Base-by-base conservation (phyloP, 2,329 filamentous ascomycete species). In the Parascedosporium putredinis region DNA sequence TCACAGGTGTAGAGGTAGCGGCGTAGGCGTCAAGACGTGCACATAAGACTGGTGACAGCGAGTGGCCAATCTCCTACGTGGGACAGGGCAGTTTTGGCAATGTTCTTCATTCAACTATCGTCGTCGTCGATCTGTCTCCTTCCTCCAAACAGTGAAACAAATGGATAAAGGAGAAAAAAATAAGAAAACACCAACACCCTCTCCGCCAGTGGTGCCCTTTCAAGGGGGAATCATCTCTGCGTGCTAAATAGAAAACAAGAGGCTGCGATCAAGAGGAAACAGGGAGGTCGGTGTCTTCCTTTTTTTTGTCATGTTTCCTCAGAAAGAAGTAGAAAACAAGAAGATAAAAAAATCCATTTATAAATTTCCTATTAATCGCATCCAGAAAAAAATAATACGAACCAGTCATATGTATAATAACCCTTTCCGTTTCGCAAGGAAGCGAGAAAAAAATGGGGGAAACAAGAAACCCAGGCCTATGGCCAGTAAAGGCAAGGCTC, bases 301-400 rank as follows among this genome's bases (percentile, higher is more conserved):
- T 12, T 6, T 31, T 7, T 31, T 31, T 31, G 6, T 2, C 36
- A 42, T n/a, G 42, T 16, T 23, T 25, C 42, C 16, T 29, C 23
- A 20, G 24, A 27, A 46, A 23, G 24, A n/a, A n/a, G n/a, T n/a
- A n/a, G n/a, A n/a, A n/a, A n/a, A 45, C 5, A 22, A 14, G 10
- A 24, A 22, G 7, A 24, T 22, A 47, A 58, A 57, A 54, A 47
- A 50, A 55, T 57, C 55, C 56, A 56, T 59, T 47, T 34, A 34
- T 51, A 47, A 53, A 51, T 42, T 31, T 53, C 51, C 47, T 52
- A 55, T 63, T 63, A 59, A 53, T 55, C 52, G 59, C 65, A 68
- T 64, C 62, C 63, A 67, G 61, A 64, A 67, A 64, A 67, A 71
- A 67, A 64, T 63, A 64, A 72, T 73, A 73, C 70, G 68, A 74